phyloP scores from a whole-genome alignment of 2,329 filamentous ascomycete species.

The Ophiostoma montium region DNA sequence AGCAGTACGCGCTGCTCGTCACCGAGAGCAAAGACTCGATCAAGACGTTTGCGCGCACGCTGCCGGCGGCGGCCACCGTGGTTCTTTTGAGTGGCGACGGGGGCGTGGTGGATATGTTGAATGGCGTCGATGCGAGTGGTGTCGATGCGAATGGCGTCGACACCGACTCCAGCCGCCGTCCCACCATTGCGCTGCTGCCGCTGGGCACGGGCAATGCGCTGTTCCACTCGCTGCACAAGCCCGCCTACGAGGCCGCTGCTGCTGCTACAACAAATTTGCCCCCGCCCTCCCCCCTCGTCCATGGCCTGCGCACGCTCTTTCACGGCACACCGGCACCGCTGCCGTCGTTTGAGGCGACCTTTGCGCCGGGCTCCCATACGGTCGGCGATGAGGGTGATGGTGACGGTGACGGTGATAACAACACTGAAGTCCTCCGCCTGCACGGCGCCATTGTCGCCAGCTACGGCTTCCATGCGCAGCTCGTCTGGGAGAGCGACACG shows the following conservation, averaged over 20 bases:
- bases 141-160: too few relatives aligned
- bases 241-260: conserved; percentile 29
- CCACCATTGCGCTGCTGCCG: conserved; percentile 40
- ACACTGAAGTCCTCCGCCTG: conserved; percentile 24
- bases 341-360: conserved; percentile 47
- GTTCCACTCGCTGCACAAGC: conserved; percentile 47
- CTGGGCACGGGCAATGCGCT: conserved; percentile 53
- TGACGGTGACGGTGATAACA: conserved; percentile 13
- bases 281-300: conserved; percentile 27
- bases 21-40: conserved; percentile 54
- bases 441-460: conserved; percentile 71
- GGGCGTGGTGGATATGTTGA: conserved; percentile 69
- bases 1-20: conserved; percentile 37
- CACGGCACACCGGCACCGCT: conserved; percentile 38
- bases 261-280: conserved; percentile 3
- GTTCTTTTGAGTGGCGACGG: conserved; percentile 80
- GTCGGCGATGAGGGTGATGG: conserved; percentile 17
- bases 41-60: conserved; percentile 39
- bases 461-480: conserved; percentile 77
- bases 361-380: conserved; percentile 42
- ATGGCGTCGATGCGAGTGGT: conserved; percentile 33
- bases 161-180: conserved; percentile 15
- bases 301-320: conserved; percentile 46
- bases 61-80: conserved; percentile 30
- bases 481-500: conserved; percentile 87